Evolutionary conservation across 2,329 filamentous ascomycete genomes (phyloP), one percentile per base, ranked within the genome.

Genomic region (Monilinia fructigena): DNA sequence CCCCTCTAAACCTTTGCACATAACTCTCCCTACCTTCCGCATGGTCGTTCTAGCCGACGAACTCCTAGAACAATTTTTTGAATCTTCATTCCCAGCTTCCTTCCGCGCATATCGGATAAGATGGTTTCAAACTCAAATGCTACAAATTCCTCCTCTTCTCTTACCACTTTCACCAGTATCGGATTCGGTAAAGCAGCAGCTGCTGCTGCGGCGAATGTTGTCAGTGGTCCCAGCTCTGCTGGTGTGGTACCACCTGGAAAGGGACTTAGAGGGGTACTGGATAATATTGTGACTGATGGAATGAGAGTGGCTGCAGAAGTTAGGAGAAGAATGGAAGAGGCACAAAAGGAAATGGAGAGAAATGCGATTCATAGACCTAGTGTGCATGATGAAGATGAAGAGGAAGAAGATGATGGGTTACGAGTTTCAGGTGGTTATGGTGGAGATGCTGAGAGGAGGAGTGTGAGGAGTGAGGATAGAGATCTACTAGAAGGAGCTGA

Each of bases 31-130:
- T 0, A 99, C 95, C 0, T 99, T 99, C 84, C 90, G 95, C 71
- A 99, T 99, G 95, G 93, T 99, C 4, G 91, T 99, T 12, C 86
- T 99, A 10, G 95, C 95, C 54, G 95, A 99, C 75, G 95, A 99
- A 77, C 85, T 96, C 0, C 86, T 99, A 7, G 94, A 99, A 75
- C 91, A 96, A 72, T 99, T 99, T 79, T 99, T 99, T 76, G 95
- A 99, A 79, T 91, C 92, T 0, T 96, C 93, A 52, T 97, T 98
- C 79, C 92, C 94, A 0, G 88, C 91, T 62, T 97, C 93, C 1
- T 96, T 99, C 85, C 92, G 91, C 92, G 91, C 74, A 88, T 97
- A 56, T 88, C 91, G 31, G 90, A 96, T 80, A 48, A 82, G 78
- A 8, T 80, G 78, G 10, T 77, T 74, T 42, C 71, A 45, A 64